phyloP scores from a whole-genome alignment of 1,284 basidiomycete genomes.

The Leccinum pallidistipes region DNA sequence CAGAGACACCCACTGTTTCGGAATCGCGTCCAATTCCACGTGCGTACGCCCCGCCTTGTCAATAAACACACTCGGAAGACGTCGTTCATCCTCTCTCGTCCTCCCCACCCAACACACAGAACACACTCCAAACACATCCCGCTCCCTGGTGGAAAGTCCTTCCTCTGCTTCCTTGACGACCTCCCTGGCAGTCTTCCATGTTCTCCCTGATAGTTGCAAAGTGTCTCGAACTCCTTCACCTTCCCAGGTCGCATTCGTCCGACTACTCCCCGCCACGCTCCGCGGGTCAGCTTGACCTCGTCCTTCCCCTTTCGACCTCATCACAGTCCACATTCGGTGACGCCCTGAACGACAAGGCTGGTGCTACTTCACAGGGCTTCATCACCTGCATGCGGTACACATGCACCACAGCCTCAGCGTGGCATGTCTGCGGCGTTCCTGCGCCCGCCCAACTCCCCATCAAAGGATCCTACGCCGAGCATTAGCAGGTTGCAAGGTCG shows the following conservation, averaged over 20 bases:
- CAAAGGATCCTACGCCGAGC: constrained; percentile 76
- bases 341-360: constrained; percentile 42
- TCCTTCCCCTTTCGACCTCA: constrained; percentile 70
- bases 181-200: constrained; percentile 40
- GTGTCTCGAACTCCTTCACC: constrained; percentile 53
- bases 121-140: neutral
- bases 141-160: constrained; percentile 9
- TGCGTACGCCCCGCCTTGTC: constrained; percentile 56
- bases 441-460: constrained; percentile 41
- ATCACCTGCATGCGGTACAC: constrained; percentile 50
- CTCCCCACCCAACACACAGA: constrained; percentile 26
- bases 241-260: constrained; percentile 36
- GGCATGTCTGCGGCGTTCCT: constrained; percentile 60
- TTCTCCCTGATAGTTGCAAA: constrained; percentile 49
- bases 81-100: constrained; percentile 44
- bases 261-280: constrained; percentile 50
- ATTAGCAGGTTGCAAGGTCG: constrained; percentile 78
- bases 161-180: constrained; percentile 4
- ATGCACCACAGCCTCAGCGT: constrained; percentile 48
- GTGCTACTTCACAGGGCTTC: constrained; percentile 35
- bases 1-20: too few species aligned
- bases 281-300: constrained; percentile 48
- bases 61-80: constrained; percentile 53
- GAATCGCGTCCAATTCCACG: constrained; percentile 49
- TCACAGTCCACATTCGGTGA: constrained; percentile 53